Evolutionary conservation across 805 yeast genomes (phyloP), one percentile per base, ranked within the genome.

Genomic region (Saturnispora sanitii): DNA sequence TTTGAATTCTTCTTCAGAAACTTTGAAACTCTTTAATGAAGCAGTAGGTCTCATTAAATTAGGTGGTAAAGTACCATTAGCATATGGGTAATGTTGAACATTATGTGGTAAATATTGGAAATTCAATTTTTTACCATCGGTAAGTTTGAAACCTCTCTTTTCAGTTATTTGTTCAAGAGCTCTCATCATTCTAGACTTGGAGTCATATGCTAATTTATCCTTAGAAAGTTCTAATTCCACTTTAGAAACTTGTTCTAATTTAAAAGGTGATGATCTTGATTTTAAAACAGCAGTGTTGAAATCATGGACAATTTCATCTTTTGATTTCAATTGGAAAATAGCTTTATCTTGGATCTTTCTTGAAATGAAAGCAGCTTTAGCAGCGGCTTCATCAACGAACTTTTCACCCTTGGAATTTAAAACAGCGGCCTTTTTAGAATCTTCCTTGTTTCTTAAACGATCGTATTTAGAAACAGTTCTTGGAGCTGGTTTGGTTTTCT

Each of bases 141-240:
- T 19, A 20, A 57, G 39, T 11, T 45, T 47, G 38, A 46, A 48
- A 9, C 61, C 62, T 22, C 56, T 47, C 35, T 44, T 48, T 0
- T 35, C 38, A 2, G 53, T 41, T 7, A 57, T 34, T 40, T 49
- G 53, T 25, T 54, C 55, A 15, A 56, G 30, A 1, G 62, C 62
- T 43, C 54, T 50, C 34, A 57, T 38, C 12, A 55, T 25, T 46
- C 62, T 49, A 5, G 60, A 55, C 35, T 51, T 50, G 8, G 54
- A 25, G 34, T 49, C 50, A 46, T 46, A 53, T 7, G 53, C 59
- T 35, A 56, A 33, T 30, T 55, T 51, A 25, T 55, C 53, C 41
- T 56, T 57, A 22, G 45, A 34, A 6, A 54, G 26, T 29, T 56
- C 58, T 6, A 57, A 36, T 28, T 56, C 56, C 0, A 51, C 42